Conservation (phyloP, 495 filamentous ascomycete genomes). For the Penicillium coprophilum region DNA sequence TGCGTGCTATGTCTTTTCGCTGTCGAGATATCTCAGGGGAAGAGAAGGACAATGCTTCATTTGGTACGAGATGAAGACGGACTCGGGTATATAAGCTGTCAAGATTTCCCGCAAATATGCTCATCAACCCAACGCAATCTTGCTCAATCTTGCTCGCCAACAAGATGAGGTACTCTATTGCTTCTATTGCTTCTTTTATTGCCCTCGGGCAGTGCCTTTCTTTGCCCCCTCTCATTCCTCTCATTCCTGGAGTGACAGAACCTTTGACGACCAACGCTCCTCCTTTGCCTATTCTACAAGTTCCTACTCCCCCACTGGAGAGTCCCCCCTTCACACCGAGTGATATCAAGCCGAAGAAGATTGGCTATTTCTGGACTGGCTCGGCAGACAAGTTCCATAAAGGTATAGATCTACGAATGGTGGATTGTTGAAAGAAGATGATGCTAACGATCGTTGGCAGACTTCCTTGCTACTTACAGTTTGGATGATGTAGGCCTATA, state of each 20-base stretch:
- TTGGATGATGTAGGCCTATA: constrained; percentile 51
- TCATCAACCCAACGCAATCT: constrained; percentile 19
- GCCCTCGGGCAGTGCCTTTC: constrained; percentile 31
- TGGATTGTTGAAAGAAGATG: background rate
- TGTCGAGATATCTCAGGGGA: constrained; percentile 7
- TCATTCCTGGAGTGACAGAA: constrained; percentile 57
- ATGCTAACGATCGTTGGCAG: constrained; percentile 20
- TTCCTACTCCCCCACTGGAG: constrained; percentile 56
- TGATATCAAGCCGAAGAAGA: constrained; percentile 63
- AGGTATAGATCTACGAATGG: constrained; percentile 16
- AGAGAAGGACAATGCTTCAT: background rate
- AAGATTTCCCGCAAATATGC: constrained; percentile 32
- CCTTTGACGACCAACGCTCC: constrained; percentile 49
- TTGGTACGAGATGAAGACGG: background rate
- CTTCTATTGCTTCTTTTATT: constrained; percentile 19
- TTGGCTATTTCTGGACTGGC: constrained; percentile 64
- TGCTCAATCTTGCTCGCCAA: constrained; percentile 2
- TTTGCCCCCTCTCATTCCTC: constrained; percentile 58
- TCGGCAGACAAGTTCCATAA: constrained; percentile 60
- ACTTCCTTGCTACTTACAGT: constrained; percentile 61
- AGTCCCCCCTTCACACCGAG: constrained; percentile 54
- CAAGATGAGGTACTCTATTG: constrained; percentile 29
- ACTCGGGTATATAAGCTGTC: constrained; percentile 24
- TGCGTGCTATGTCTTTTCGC: constrained; percentile 18
- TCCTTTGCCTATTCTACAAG: constrained; percentile 57